phyloP scores from a whole-genome alignment of 2,329 filamentous ascomycete genomes.

The Elsinoe australis region DNA sequence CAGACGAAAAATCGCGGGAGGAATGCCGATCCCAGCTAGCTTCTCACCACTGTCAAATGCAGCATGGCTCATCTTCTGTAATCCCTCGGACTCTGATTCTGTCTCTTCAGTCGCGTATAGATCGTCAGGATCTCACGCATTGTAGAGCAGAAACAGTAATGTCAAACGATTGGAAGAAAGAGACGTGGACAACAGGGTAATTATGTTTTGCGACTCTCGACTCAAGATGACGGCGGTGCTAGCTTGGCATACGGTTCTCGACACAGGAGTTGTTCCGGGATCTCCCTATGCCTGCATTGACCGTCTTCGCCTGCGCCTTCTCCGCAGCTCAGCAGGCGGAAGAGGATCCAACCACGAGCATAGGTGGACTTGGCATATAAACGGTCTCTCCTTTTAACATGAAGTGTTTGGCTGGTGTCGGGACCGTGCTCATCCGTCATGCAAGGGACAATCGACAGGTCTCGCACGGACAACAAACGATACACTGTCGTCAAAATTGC shows the following conservation, averaged over 20 bases:
- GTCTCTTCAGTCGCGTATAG: slow-evolving; percentile 15
- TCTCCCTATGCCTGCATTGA: slow-evolving; percentile 13
- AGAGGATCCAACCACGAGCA: slow-evolving; percentile 9
- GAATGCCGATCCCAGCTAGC: not conserved
- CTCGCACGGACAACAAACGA: too few relatives aligned
- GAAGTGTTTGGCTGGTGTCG: too few relatives aligned
- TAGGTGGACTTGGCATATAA: too few relatives aligned
- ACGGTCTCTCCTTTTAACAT: too few relatives aligned
- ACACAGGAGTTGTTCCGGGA: slow-evolving; percentile 1
- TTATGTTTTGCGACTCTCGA: not conserved
- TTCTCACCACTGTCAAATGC: slow-evolving; percentile 15
- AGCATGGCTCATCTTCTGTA: slow-evolving; percentile 16
- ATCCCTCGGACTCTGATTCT: not conserved
- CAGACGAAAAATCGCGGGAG: not conserved
- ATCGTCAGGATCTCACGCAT: slow-evolving; percentile 8
- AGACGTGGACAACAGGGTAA: not conserved
- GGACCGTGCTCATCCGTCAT: too few relatives aligned
- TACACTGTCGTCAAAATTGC: too few relatives aligned
- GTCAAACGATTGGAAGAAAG: not conserved
- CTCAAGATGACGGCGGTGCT: slow-evolving; percentile 4
- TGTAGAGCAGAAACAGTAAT: slow-evolving; percentile 5
- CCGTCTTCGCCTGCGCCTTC: slow-evolving; percentile 1
- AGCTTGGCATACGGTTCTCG: not conserved
- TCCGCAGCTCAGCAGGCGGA: too few relatives aligned
- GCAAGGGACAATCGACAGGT: too few relatives aligned